Conservation (phyloP, 768 basidiomycete genomes). For the Hericium alpestre region DNA sequence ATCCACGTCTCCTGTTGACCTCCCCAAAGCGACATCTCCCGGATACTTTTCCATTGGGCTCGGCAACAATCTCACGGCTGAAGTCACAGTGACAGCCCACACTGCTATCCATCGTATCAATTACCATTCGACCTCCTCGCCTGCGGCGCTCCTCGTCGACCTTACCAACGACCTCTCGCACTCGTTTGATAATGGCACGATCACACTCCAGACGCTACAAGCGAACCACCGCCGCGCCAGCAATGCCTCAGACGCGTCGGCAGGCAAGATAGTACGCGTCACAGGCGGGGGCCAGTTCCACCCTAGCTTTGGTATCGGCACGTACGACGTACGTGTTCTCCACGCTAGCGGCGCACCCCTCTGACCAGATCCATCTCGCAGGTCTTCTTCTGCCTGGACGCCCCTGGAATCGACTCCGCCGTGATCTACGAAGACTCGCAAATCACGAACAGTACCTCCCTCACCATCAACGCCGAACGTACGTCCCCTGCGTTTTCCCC, state of each 20-base stretch:
- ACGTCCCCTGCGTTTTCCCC: neutral
- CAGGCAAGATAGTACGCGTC: neutral
- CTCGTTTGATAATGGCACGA: neutral
- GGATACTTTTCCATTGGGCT: constrained; percentile 59
- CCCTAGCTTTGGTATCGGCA: neutral
- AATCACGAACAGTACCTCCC: neutral
- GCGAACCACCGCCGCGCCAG: too few species aligned
- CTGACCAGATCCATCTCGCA: neutral
- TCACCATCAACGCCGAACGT: neutral
- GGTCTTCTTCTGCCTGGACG: neutral
- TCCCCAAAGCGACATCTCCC: constrained; percentile 34
- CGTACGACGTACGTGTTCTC: neutral
- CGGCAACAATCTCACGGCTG: neutral
- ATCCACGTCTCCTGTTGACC: constrained; percentile 29
- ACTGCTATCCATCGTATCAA: neutral
- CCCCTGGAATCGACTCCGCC: neutral
- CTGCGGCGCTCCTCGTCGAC: neutral
- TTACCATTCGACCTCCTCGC: neutral
- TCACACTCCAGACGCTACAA: neutral
- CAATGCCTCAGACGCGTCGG: neutral
- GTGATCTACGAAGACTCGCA: neutral
- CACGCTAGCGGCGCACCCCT: too few species aligned
- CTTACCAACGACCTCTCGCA: neutral
- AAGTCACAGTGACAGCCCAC: neutral
- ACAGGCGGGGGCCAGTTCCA: neutral